A percentile compares a stretch with the other conserved stretches of the same genome.
Evolutionary conservation across 805 yeast genomes (phyloP).

Genomic region (Starmerella tilneyi): DNA sequence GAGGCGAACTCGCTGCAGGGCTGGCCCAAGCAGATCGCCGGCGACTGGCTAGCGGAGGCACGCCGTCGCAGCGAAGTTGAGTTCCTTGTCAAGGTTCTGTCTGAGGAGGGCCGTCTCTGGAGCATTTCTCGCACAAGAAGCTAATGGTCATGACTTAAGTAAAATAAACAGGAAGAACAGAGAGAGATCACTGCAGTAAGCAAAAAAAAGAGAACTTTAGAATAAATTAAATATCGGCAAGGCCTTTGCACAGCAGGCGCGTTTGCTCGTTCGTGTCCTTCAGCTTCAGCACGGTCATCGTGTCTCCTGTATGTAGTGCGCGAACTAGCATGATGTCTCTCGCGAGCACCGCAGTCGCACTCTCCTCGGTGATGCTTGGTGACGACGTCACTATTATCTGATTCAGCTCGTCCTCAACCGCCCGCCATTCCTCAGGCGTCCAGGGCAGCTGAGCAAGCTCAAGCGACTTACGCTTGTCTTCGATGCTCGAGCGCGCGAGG

Average conservation of each 20-base stretch:
- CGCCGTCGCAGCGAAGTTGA: constrained; percentile 84
- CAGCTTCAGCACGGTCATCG: constrained; percentile 11
- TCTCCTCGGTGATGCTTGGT: constrained; percentile 1
- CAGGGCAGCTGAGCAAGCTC: constrained; percentile 22
- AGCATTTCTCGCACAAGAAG: constrained; percentile 18
- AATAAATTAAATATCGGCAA: neutral
- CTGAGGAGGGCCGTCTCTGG: constrained; percentile 32
- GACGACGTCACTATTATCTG: constrained; percentile 8
- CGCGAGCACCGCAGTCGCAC: constrained; percentile 11
- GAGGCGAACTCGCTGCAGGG: constrained; percentile 85
- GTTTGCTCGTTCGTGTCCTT: constrained; percentile 1
- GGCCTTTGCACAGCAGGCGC: constrained; percentile 5
- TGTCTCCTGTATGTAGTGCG: constrained; percentile 21
- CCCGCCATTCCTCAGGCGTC: constrained; percentile 20
- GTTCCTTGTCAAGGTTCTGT: constrained; percentile 49
- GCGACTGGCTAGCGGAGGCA: constrained; percentile 84
- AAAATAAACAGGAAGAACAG: too few species aligned
- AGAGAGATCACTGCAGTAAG: too few species aligned
- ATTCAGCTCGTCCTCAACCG: constrained; percentile 10
- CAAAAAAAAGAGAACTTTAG: neutral
- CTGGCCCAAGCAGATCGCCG: constrained; percentile 81
- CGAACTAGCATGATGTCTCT: constrained; percentile 17
- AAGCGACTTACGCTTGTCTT: constrained; percentile 3
- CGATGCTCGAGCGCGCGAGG: constrained; percentile 12
- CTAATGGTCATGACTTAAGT: neutral